Conservation (phyloP, 148 eudicot species). For the Bassia scoparia region DNA sequence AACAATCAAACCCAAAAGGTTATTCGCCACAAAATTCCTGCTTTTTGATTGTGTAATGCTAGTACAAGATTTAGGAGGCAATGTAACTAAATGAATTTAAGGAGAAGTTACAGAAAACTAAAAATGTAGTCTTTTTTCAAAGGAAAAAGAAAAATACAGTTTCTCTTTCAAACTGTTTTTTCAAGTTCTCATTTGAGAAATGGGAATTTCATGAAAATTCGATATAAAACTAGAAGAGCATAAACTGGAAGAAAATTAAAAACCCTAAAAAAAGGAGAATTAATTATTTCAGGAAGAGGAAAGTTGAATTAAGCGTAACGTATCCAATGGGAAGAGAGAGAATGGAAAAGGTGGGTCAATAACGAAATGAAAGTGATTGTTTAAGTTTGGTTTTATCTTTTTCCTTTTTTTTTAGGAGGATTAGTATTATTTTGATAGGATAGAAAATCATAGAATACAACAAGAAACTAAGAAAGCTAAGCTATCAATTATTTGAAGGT, state of each 20-base stretch:
- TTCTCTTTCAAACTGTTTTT: not conserved
- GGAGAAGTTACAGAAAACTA: not conserved
- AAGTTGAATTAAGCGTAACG: conserved; percentile 9
- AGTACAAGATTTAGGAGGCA: not conserved
- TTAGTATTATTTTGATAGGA: no score
- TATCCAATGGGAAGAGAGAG: not conserved
- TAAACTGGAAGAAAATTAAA: not conserved
- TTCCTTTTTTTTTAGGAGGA: not conserved
- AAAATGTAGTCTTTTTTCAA: not conserved
- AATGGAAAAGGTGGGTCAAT: conserved; percentile 28
- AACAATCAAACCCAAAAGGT: not conserved
- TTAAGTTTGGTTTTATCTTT: not conserved
- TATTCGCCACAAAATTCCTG: not conserved
- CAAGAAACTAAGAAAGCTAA: no score
- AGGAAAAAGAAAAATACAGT: not conserved
- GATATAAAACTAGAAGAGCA: not conserved
- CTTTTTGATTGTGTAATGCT: not conserved
- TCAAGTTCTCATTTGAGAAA: no score
- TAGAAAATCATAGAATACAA: no score
- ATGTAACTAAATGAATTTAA: not conserved
- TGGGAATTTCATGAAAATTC: conserved; percentile 2
- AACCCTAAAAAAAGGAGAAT: conserved; percentile 6
- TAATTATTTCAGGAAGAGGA: conserved; percentile 9
- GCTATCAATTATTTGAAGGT: no score
- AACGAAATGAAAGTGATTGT: conserved; percentile 18